Base-by-base conservation (phyloP, 1,139 yeast species). In the Zygoascus meyerae region DNA sequence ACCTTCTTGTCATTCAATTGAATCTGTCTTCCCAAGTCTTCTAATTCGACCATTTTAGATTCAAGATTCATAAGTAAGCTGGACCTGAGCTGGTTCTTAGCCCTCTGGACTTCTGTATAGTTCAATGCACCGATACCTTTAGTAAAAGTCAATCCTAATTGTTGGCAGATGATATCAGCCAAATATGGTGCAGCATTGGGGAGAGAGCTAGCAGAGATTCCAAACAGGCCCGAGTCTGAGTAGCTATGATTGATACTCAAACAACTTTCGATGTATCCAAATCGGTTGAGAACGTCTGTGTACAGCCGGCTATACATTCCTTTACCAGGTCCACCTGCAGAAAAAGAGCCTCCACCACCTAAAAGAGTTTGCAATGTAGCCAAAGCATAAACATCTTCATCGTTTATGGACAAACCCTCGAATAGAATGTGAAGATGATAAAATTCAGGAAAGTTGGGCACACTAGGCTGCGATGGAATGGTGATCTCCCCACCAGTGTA, bases 261-360 rank as follows among this genome's bases (percentile, higher is more conserved):
- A 64, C 97, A 89, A 59, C 85, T 84, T 62, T 92, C 98, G 48
- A 92, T 82, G 65, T 85, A 90, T 38, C 95, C 95, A 63, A 85
- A 86, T 63, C 85, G 92, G 68, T 92, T 92, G 61, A 92, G 73
- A 2, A 92, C 96, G 57, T 90, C 79, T 0, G 96, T 87, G 69
- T 89, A 92, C 29, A 94, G 77, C 51, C 98, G 75, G 2, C 97
- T 86, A 65, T 89, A 94, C 97, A 92, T 90, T 5, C 99, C 99
- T 67, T 92, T 92, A 47, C 99, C 99, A n/a, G 99, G 99, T 0
- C 99, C 99, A 55, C 99, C 99, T 9, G 99, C 97, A 18, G 95
- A 83, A 62, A 92, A 92, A 1, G 97, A 89, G 6, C 97, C 95
- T 45, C 98, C 98, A 34, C 97, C 97, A 36, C 98, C 98, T n/a